phyloP scores from a whole-genome alignment of 2,329 filamentous ascomycete species.

The Arthrinium phaeospermum region DNA sequence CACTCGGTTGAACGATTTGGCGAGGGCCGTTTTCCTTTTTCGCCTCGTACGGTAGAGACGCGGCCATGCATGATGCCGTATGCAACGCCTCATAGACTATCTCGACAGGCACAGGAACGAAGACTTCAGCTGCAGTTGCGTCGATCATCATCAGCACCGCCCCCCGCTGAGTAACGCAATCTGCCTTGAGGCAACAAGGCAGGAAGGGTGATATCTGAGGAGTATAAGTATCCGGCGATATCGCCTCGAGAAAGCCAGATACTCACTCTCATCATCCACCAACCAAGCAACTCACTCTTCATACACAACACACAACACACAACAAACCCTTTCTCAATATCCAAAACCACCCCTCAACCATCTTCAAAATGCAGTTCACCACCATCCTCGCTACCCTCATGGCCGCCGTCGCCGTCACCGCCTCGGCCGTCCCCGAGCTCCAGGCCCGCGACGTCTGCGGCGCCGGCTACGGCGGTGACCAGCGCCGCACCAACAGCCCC shows the following conservation, averaged over 20 bases:
- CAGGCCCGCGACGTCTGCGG: slow-evolving; percentile 27
- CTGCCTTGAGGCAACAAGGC: neutral
- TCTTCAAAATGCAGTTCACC: slow-evolving; percentile 8
- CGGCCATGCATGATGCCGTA: too few species aligned
- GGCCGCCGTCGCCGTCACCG: slow-evolving; percentile 21
- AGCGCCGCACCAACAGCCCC: slow-evolving; percentile 29
- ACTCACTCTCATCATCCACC: neutral
- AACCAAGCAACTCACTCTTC: neutral
- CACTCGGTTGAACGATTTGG: neutral
- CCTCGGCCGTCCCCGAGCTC: slow-evolving; percentile 20
- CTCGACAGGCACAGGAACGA: too few species aligned
- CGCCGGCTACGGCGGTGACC: slow-evolving; percentile 27
- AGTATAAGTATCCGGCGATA: neutral
- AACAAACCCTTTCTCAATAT: neutral
- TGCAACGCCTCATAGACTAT: too few species aligned
- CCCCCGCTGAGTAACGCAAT: neutral
- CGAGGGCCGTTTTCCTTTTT: neutral
- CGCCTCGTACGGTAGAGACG: neutral
- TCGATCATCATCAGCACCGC: neutral
- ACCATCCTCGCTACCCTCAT: slow-evolving; percentile 5
- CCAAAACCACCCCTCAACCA: too few species aligned
- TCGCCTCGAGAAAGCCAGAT: neutral
- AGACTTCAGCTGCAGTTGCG: neutral
- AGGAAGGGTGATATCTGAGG: neutral
- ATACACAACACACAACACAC: neutral